Evolutionary conservation across 169 alveolate genomes (phyloP).

Genomic region (Sarcocystis neurona): DNA sequence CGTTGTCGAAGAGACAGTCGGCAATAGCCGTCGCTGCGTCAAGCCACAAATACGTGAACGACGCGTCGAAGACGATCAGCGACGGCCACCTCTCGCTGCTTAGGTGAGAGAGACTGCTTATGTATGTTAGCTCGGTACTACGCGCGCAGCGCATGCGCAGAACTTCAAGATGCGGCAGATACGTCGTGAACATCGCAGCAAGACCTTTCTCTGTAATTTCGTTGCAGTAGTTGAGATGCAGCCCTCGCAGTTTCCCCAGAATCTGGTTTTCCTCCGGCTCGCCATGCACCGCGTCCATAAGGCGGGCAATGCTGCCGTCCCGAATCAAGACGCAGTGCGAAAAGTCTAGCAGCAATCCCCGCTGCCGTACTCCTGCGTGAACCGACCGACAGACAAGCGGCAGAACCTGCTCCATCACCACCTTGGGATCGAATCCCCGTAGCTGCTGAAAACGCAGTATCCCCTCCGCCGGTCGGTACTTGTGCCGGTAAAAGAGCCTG

Average conservation of each 20-base stretch:
- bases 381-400: conserved; percentile 66
- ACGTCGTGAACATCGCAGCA: conserved; percentile 82
- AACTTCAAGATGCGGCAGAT: conserved; percentile 80
- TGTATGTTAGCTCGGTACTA: conserved; percentile 79
- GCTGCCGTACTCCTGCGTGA: conserved; percentile 60
- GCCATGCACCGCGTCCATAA: conserved; percentile 74
- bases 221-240: conserved; percentile 82
- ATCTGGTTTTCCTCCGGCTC: conserved; percentile 70
- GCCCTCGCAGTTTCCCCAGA: conserved; percentile 75
- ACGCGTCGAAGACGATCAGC: conserved; percentile 77
- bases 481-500: conserved; percentile 63
- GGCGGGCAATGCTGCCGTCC: conserved; percentile 79
- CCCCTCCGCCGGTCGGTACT: conserved; percentile 64
- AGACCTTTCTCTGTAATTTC: conserved; percentile 83
- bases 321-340: conserved; percentile 78
- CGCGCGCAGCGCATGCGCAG: conserved; percentile 83
- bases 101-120: conserved; percentile 75
- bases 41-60: conserved; percentile 81
- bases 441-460: conserved; percentile 54
- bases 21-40: conserved; percentile 84
- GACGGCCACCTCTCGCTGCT: conserved; percentile 81
- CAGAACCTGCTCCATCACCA: conserved; percentile 64
- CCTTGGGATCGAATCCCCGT: conserved; percentile 67
- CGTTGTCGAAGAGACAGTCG: conserved; percentile 73
- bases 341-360: conserved; percentile 75